Base-by-base conservation (phyloP, 805 yeast species). In the Suhomyces sp. region DNA sequence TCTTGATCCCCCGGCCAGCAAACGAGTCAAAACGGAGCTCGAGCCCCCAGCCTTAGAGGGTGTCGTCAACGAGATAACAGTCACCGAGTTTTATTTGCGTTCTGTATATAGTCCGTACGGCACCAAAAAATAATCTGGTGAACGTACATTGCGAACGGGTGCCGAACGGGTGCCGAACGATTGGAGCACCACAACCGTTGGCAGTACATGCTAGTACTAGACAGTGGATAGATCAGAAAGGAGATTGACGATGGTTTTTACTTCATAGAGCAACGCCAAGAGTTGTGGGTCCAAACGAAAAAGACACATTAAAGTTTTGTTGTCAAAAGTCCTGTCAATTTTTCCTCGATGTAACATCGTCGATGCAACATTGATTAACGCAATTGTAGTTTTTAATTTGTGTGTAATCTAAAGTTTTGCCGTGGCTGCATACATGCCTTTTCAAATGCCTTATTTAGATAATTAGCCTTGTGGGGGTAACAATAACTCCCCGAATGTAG, bases 71-170 rank as follows among this genome's bases (percentile, higher is more conserved):
- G 17, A 29, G n/a, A 12, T 29, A 3, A 12, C 29, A 10, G 31
- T 10, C 31, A 27, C 31, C 31, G 31, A 27, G 31, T 27, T 10
- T 12, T 29, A 33, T n/a, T n/a, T 33, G 36, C 36, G 17, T 33
- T 13, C 29, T 42, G n/a, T 13, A 22, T 42, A 12, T 24, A 42
- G 23, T 26, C n/a, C 47, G 47, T 44, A 44, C 47, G 47, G 47
- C 47, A 44, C 47, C 47, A 44, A 44, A 44, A 44, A 44, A 44
- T 27, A 44, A 19, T 42, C 31, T 6, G 17, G 31, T 13, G 17
- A 22, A n/a, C 24, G 9, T 15, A 19, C 5, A 38, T 38, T 19
- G 24, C 42, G 42, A 38, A 15, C 9, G 22, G 42, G 42, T 5
- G 24, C 24, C 24, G 42, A 17, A 15, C 9, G 22, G 42, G 42